Conservation (phyloP, 2,329 filamentous ascomycete genomes). For the Rutstroemia sp. region DNA sequence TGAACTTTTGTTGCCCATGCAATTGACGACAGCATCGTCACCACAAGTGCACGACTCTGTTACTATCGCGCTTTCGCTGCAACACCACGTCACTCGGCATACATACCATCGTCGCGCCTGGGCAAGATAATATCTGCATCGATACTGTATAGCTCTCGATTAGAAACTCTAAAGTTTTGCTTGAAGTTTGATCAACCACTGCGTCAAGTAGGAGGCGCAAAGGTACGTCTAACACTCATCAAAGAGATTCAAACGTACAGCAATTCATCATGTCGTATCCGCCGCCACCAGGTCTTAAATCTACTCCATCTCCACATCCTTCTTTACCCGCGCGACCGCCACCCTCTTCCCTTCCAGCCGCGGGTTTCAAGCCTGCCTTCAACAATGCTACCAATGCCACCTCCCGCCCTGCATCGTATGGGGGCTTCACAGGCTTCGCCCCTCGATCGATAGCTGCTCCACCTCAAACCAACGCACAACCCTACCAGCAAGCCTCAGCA, state of each 20-base stretch:
- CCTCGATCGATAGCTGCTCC: constrained; percentile 48
- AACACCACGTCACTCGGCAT: too few species aligned
- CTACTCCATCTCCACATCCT: constrained; percentile 40
- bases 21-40: too few species aligned
- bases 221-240: constrained; percentile 31
- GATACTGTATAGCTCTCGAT: background rate
- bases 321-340: constrained; percentile 76
- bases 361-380: constrained; percentile 21
- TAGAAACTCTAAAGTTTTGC: background rate
- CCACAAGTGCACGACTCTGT: too few species aligned
- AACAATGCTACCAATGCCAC: constrained; percentile 16
- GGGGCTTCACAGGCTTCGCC: constrained; percentile 48
- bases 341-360: constrained; percentile 35
- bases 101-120: too few species aligned
- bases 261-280: constrained; percentile 76
- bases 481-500: constrained; percentile 19
- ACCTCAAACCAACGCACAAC: constrained; percentile 19
- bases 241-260: constrained; percentile 25
- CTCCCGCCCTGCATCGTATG: constrained; percentile 15
- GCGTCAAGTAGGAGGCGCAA: constrained; percentile 25
- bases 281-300: constrained; percentile 68
- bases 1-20: too few species aligned
- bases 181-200: constrained; percentile 9
- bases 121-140: background rate
- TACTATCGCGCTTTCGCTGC: too few species aligned